Base-by-base conservation (phyloP, 2,329 filamentous ascomycete genomes). In the Penicillium hesseltinei region DNA sequence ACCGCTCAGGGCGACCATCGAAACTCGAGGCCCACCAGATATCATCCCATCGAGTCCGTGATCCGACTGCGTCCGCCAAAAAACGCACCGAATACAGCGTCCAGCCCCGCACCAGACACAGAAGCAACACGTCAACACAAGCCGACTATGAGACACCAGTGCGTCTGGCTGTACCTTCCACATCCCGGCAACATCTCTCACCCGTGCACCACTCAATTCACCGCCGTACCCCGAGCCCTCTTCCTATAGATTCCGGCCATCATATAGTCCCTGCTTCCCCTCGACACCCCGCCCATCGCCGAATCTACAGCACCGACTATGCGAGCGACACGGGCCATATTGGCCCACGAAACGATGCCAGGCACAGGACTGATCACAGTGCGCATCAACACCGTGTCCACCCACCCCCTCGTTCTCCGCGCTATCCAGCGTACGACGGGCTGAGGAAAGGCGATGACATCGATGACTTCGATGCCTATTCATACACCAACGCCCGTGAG, bases 401-500 rank as follows among this genome's bases (percentile, higher is more conserved):
- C 31, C 62, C 65, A 19, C 65, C 66, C 2, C 62, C 61, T 47
- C 60, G 59, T 8, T 63, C 62, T 15, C 65, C 63, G 44, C 67
- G 67, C 21, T 70, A 75, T 54, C 68, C 69, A 35, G 62, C 64
- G 13, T 65, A 69, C 8, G 69, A 68, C 19, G 64, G 69, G 35
- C 56, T 65, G 44, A 65, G 66, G 46, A 70, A 73, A 55, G 68
- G 69, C 38, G 71, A 74, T 25, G 73, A 76, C 46, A 73, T 77
- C 58, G 75, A 77, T 49, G 66, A 75, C 19, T 72, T 74, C 45
- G 71, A 76, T 63, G 73, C 75, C 7, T 80, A 78, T 60, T 79
- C 77, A 13, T 80, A 80, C 59, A 81, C 78, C 15, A 77, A 74
- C 7, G 72, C 77, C 2, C 73, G 73, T 38, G 78, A 80, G 53